Base-by-base conservation (phyloP, 352 stramenopile species). In the Phytophthora tentaculata region DNA sequence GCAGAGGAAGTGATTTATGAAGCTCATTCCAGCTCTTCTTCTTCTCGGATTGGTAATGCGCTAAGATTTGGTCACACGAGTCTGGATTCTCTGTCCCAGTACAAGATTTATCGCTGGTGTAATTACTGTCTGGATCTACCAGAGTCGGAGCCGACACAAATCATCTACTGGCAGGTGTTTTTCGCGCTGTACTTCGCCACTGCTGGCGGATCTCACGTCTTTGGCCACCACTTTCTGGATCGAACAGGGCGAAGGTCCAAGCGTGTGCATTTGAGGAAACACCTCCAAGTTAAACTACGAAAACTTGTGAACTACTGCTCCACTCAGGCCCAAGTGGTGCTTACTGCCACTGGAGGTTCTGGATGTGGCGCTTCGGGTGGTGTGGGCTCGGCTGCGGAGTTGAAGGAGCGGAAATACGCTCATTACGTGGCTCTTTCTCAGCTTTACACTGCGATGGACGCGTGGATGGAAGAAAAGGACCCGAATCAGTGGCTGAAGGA, bases 371-470 rank as follows among this genome's bases (percentile, higher is more conserved):
- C 35, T 55, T 67, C 52, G n/a, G 48, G 48, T 51, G 64, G 23
- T 53, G 58, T 53, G 9, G 35, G 49, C 9, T 55, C 37, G 8
- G 29, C 47, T 17, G 57, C 47, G 1, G 75, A 88, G 14, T 35
- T 77, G 19, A 88, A 85, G 35, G 79, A 90, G 41, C 71, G 73
- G 45, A 79, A 67, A 56, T 88, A 89, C 32, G 74, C 77, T 17
- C 77, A 84, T 51, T 84, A 80, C 45, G 79, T 87, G 10, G 72
- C 73, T 20, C 72, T 92, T 12, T 87, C 84, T 10, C 82, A 90
- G 52, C 64, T 91, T 39, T 92, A 91, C 58, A 89, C 86, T 28
- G 89, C 86, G 12, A 95, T 96, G 89, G 87, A 95, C 58, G 81
- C 87, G 28, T 96, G 89, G 89, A 75, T 96, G 10, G 89, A 95